Percentiles rank a stretch among this genome's conserved stretches.
phyloP scores from a whole-genome alignment of 805 yeast genomes.

The Candida maltosa region DNA sequence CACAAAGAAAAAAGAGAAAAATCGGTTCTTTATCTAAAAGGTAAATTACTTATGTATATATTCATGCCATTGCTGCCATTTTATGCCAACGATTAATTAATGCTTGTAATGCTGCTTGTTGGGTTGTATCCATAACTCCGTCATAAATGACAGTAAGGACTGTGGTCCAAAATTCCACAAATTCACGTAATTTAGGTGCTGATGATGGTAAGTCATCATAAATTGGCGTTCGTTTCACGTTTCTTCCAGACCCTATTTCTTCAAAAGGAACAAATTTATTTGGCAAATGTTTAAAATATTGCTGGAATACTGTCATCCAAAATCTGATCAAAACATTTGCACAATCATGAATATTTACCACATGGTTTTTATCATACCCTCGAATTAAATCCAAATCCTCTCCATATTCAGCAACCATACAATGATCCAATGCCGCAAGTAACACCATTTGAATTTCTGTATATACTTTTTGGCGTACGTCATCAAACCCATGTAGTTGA shows the following conservation, averaged over 20 bases:
- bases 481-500: slow-evolving; percentile 1
- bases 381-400: slow-evolving; percentile 49
- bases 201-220: slow-evolving; percentile 11
- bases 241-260: slow-evolving; percentile 12
- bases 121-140: slow-evolving; percentile 21
- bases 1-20: slow-evolving; percentile 6
- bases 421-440: slow-evolving; percentile 45
- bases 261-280: slow-evolving; percentile 16
- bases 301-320: slow-evolving; percentile 58
- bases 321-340: slow-evolving; percentile 40
- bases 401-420: slow-evolving; percentile 54
- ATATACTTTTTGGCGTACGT: slow-evolving; percentile 25
- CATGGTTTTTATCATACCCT: slow-evolving; percentile 40
- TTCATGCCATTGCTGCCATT: slow-evolving; percentile 3
- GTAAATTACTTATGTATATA: neutral
- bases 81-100: slow-evolving; percentile 33
- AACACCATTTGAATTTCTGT: slow-evolving; percentile 40
- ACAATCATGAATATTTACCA: slow-evolving; percentile 40
- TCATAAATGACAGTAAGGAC: slow-evolving; percentile 42
- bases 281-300: slow-evolving; percentile 31
- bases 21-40: slow-evolving; percentile 5
- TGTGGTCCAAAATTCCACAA: slow-evolving; percentile 52
- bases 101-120: slow-evolving; percentile 24
- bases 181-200: slow-evolving; percentile 25
- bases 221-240: slow-evolving; percentile 16